Conservation (phyloP, 2,329 filamentous ascomycete genomes). For the Colletotrichum zoysiae region DNA sequence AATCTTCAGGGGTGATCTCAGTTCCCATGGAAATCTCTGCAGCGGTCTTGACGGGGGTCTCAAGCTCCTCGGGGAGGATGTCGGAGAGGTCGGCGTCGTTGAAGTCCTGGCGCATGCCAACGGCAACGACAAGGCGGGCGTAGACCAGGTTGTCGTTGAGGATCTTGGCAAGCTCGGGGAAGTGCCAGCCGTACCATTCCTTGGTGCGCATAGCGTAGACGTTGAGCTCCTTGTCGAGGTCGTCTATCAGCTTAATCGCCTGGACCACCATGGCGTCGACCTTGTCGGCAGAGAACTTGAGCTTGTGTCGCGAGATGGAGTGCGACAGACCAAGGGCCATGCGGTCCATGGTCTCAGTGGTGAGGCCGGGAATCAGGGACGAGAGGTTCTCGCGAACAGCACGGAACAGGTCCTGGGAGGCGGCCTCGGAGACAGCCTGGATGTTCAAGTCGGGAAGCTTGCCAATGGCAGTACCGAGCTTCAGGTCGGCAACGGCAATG, state of each 20-base stretch:
- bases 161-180: conserved; percentile 97
- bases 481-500: conserved; percentile 92
- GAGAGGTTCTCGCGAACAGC: conserved; percentile 92
- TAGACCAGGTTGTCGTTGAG: conserved; percentile 98
- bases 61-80: conserved; percentile 95
- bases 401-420: conserved; percentile 90
- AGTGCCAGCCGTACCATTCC: conserved; percentile 99
- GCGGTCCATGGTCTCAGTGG: conserved; percentile 87
- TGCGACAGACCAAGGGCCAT: conserved; percentile 98
- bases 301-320: conserved; percentile 95
- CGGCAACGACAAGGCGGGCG: conserved; percentile 85
- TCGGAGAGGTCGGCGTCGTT: conserved; percentile 84
- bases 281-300: conserved; percentile 99
- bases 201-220: conserved; percentile 99
- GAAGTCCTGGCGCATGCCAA: conserved; percentile 89
- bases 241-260: conserved; percentile 92
- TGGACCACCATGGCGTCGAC: conserved; percentile 99
- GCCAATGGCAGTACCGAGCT: conserved; percentile 91
- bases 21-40: conserved; percentile 99
- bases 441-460: conserved; percentile 91
- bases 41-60: conserved; percentile 89
- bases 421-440: conserved; percentile 82
- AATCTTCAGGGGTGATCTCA: conserved; percentile 92
- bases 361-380: conserved; percentile 89
- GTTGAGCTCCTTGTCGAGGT: conserved; percentile 98